These are phyloP conservation scores for Epichloe coenophiala DNA, from an alignment of 2,329 filamentous ascomycete genomes.

Conservation along the genomic window DNA sequence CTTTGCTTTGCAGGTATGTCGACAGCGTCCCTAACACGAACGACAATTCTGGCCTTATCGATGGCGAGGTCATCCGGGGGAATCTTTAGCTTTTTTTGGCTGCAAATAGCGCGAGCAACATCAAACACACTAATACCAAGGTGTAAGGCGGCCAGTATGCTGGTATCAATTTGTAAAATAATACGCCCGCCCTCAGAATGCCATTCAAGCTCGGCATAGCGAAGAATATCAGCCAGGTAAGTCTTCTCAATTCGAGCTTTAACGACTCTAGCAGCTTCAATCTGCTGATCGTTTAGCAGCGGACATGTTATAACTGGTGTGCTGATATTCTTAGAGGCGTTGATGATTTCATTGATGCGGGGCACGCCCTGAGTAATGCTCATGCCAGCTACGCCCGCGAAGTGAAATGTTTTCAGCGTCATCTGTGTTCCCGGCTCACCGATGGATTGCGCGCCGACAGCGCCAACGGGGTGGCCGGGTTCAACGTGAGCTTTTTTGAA, in stretches of 20 bases:
- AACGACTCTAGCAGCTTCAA: slow-evolving; percentile 75
- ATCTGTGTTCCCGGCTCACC: slow-evolving; percentile 98
- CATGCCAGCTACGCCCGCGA: slow-evolving; percentile 98
- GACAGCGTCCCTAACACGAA: slow-evolving; percentile 51
- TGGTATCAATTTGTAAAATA: slow-evolving; percentile 67
- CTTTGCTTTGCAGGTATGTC: slow-evolving; percentile 33
- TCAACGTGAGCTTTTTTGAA: slow-evolving; percentile 86
- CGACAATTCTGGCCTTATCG: slow-evolving; percentile 49
- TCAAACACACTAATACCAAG: slow-evolving; percentile 63
- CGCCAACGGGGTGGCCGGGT: slow-evolving; percentile 89
- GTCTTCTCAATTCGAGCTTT: slow-evolving; percentile 95
- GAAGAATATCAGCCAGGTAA: slow-evolving; percentile 67
- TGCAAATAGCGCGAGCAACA: slow-evolving; percentile 64
- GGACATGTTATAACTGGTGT: slow-evolving; percentile 88
- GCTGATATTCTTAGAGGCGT: slow-evolving; percentile 85
- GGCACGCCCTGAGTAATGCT: slow-evolving; percentile 98
- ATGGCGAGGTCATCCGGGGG: slow-evolving; percentile 51
- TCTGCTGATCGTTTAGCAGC: slow-evolving; percentile 59
- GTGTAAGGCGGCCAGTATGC: slow-evolving; percentile 66
- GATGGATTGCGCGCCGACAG: slow-evolving; percentile 93
- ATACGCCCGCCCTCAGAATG: slow-evolving; percentile 63
- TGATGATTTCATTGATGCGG: slow-evolving; percentile 99
- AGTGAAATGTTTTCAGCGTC: slow-evolving; percentile 99
- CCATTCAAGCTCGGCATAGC: slow-evolving; percentile 81
- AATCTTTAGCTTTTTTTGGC: slow-evolving; percentile 68